Conservation (phyloP, 345 rosid species). For the Salix exigua region DNA sequence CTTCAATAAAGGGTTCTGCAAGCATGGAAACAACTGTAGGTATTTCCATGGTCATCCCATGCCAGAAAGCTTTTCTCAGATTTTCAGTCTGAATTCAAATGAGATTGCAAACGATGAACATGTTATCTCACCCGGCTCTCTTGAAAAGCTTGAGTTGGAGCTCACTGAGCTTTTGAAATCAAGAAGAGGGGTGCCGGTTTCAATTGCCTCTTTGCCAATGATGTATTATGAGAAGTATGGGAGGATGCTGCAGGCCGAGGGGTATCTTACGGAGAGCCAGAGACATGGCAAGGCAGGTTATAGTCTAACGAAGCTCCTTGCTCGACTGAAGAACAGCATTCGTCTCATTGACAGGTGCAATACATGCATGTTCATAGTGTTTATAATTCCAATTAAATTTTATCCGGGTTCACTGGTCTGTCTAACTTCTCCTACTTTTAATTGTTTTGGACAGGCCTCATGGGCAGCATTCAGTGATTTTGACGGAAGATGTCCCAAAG, state of each 20-base stretch:
- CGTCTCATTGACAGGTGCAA: constrained; percentile 79
- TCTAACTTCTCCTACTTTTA: background rate
- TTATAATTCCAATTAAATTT: background rate
- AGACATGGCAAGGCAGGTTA: constrained; percentile 95
- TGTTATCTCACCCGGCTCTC: constrained; percentile 54
- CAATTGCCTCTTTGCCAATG: constrained; percentile 92
- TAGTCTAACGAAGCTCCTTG: constrained; percentile 90
- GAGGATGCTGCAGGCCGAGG: constrained; percentile 86
- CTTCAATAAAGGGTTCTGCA: constrained; percentile 79
- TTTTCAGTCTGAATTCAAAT: constrained; percentile 37
- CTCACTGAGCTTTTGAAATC: constrained; percentile 70
- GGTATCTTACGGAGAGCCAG: constrained; percentile 95
- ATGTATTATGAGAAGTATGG: constrained; percentile 83
- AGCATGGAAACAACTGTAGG: constrained; percentile 82
- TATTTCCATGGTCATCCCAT: constrained; percentile 65
- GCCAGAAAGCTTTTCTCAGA: constrained; percentile 50
- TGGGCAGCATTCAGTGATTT: constrained; percentile 86
- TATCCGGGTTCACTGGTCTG: background rate
- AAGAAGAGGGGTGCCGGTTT: constrained; percentile 80
- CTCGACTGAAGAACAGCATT: constrained; percentile 74
- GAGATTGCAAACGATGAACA: constrained; percentile 59
- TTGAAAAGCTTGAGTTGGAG: constrained; percentile 83
- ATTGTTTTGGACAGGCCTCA: constrained; percentile 58
- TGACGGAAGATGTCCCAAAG: constrained; percentile 78
- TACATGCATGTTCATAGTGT: background rate